Evolutionary conservation across 192 early-diverging fungal species (phyloP).

Genomic region (Globomyces pollinis-pini): DNA sequence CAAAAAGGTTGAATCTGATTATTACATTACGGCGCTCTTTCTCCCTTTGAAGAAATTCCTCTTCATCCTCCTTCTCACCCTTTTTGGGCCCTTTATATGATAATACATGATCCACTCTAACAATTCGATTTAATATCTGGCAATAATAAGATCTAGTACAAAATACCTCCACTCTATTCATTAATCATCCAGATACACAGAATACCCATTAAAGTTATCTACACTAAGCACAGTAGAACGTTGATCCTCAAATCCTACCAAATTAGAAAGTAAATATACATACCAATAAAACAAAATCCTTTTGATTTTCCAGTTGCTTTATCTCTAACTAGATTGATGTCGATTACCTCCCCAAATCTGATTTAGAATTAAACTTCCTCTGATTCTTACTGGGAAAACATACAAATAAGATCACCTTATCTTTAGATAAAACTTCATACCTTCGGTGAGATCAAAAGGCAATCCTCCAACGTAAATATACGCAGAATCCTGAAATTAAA

Average conservation of each 20-base stretch:
- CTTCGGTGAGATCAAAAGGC: slow-evolving; percentile 75
- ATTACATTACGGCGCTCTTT: too few species aligned
- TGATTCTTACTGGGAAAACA: slow-evolving; percentile 94
- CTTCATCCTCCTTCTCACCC: background rate
- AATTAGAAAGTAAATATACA: too few species aligned
- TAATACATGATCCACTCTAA: slow-evolving; percentile 7
- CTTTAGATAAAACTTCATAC: too few species aligned
- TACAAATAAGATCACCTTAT: slow-evolving; percentile 86
- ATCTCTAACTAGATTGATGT: slow-evolving; percentile 6
- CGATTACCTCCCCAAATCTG: slow-evolving; percentile 19
- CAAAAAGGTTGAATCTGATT: too few species aligned
- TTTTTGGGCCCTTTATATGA: slow-evolving; percentile 1
- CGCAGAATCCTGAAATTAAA: slow-evolving; percentile 58
- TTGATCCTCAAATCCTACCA: slow-evolving; percentile 12
- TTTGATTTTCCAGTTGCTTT: background rate
- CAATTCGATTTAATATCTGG: slow-evolving; percentile 13
- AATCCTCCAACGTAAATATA: slow-evolving; percentile 86
- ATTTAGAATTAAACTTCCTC: too few species aligned
- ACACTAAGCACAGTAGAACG: slow-evolving; percentile 73
- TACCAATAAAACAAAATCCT: slow-evolving; percentile 12
- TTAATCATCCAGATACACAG: too few species aligned
- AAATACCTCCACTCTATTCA: too few species aligned
- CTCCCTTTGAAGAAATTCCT: too few species aligned
- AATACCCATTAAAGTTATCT: slow-evolving; percentile 91
- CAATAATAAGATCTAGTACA: too few species aligned